Base-by-base conservation (phyloP, 345 rosid species). In the Populus euphratica region DNA sequence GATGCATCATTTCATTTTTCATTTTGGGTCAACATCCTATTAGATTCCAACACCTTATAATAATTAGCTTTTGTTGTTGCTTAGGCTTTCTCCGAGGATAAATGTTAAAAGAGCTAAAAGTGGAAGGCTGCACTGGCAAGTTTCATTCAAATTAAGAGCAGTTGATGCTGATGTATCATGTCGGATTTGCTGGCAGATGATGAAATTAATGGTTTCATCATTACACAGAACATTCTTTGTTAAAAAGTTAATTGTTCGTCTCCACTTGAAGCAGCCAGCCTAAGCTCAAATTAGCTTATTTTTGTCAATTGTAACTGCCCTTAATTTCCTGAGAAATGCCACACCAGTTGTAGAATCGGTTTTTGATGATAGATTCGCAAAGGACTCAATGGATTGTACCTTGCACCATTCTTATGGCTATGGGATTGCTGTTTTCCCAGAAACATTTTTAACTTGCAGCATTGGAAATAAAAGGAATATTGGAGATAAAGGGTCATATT, bases 321-420 rank as follows among this genome's bases (percentile, higher is more conserved):
- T 43, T 11, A 36, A 68, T 14, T 70, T 50, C 69, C 69, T 27
- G 72, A 54, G 44, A 38, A 33, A 39, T 71, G 18, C 23, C 35
- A 43, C 21, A 66, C 68, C 73, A 68, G 63, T 69, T 79, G 73
- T 74, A 49, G 82, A 69, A 76, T 65, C 52, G 31, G 71, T 54
- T 63, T 64, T 35, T 68, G 47, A 67, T 21, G 20, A 9, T 10
- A 61, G 50, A 54, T 59, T 49, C 73, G 47, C 62, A 33, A 41
- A 74, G 78, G 38, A 27, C 35, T 72, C 38, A 17, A 14, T 33
- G 8, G 27, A 6, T 54, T 70, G 73, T 69, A 36, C 29, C 33
- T 44, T 76, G 33, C 59, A 27, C 65, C 63, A 33, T 38, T 70
- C 3, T 41, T 41, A 41, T 41, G 44, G 4, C 1, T 10, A 10